Evolutionary conservation across 768 basidiomycete genomes (phyloP), one percentile per base, ranked within the genome.

Genomic region (Pleurotus platypus): DNA sequence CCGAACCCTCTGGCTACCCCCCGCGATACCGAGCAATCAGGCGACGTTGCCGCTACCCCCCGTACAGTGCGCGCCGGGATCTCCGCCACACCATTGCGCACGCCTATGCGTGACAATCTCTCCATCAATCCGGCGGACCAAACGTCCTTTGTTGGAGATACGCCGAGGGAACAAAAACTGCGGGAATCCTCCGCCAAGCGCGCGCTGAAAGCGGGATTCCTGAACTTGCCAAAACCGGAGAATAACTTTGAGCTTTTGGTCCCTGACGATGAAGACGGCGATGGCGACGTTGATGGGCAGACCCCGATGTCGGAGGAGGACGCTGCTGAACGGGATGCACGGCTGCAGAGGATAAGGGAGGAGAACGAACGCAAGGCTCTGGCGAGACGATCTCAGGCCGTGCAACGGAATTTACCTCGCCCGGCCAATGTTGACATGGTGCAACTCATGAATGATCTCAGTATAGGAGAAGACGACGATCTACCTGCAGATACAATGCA

Each of bases 1-100:
- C 97, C 97, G 3, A 99, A 98, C 73, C 97, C 96, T 4, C 84
- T 98, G 8, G 90, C 91, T 13, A 97, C 96, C 0, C 95, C 94
- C 5, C 64, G 85, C 61, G 84, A 81, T 30, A 71, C 70, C 5
- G 81, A 77, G 8, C 69, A 69, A 11, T 58, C 64, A 3, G 37
- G 38, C 9, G 78, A 80, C 53, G 70, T 74, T 9, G 81, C 83
- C 30, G 77, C 75, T 1, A 89, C 87, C 0, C 86, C 89, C 20
- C 76, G 79, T 27, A 65, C 71, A 8, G 70, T 70, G 15, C 63
- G 64, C 24, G 71, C 72, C 9, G 73, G 68, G 2, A 72, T 79
- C 15, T 77, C 84, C 18, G 82, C 84, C 0, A 97, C 96, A 0
- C 94, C 95, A 2, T 75, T 95, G 22, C 88, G 94, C 40, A 98